A percentile compares a stretch with the other conserved stretches of the same genome.
phyloP scores from a whole-genome alignment of 805 yeast genomes.

The Kodamaea jinghongensis region DNA sequence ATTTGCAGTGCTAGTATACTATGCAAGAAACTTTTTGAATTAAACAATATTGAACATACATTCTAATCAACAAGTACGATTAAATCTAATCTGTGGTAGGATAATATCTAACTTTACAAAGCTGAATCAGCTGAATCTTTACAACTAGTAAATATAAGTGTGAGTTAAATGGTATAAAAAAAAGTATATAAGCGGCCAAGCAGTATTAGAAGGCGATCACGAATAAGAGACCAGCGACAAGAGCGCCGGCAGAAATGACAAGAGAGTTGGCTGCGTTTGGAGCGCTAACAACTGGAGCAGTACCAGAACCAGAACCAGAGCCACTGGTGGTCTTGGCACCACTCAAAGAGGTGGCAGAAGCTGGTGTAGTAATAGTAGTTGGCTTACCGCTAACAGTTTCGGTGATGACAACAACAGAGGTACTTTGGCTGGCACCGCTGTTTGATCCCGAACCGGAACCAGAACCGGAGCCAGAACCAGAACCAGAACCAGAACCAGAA shows the following conservation, averaged over 20 bases:
- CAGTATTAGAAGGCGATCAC: slow-evolving; percentile 12
- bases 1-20: too few species aligned
- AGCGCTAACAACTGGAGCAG: slow-evolving; percentile 10
- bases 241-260: slow-evolving; percentile 11
- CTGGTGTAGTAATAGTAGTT: slow-evolving; percentile 8
- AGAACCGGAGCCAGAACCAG: slow-evolving; percentile 4
- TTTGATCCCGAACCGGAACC: background rate
- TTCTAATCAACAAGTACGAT: too few species aligned
- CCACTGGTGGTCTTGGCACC: background rate
- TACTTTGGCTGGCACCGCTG: background rate
- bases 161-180: slow-evolving; percentile 3
- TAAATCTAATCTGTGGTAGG: too few species aligned
- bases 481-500: slow-evolving; percentile 1
- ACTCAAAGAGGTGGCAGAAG: slow-evolving; percentile 3
- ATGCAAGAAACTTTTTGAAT: too few species aligned
- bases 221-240: slow-evolving; percentile 10
- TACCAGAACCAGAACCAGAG: slow-evolving; percentile 4
- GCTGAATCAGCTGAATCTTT: too few species aligned
- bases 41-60: too few species aligned
- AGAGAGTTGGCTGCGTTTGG: slow-evolving; percentile 10
- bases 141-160: too few species aligned
- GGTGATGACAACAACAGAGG: slow-evolving; percentile 6
- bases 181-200: background rate
- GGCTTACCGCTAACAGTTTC: slow-evolving; percentile 7
- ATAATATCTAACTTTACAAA: too few species aligned